Evolutionary conservation across 345 rosid species (phyloP).

Genomic region (Syzygium jambos): DNA sequence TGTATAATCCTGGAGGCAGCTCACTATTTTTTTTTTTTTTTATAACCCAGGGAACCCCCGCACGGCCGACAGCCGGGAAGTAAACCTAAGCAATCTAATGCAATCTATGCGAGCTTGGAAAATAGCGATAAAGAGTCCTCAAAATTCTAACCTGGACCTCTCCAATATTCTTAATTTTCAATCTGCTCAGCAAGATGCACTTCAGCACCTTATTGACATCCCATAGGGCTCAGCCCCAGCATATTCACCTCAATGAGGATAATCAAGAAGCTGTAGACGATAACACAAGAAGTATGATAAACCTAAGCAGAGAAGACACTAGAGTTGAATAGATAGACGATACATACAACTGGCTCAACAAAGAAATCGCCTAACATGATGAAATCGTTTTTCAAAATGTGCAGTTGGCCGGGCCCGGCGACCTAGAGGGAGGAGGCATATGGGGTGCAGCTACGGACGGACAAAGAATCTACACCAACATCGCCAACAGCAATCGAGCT

Average conservation of each 20-base stretch:
- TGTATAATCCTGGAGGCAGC: not conserved
- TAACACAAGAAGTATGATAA: too few relatives aligned
- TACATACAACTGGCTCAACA: too few relatives aligned
- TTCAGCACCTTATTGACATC: not conserved
- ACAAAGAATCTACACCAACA: conserved; percentile 24
- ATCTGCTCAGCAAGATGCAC: not conserved
- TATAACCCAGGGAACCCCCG: too few relatives aligned
- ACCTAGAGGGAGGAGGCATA: conserved; percentile 19
- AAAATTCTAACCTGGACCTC: not conserved
- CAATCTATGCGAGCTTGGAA: not conserved
- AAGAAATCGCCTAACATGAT: not conserved
- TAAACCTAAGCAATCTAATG: not conserved
- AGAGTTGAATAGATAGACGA: too few relatives aligned
- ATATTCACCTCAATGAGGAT: not conserved
- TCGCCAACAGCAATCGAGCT: conserved; percentile 17
- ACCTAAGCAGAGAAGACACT: too few relatives aligned
- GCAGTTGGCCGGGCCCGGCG: conserved; percentile 34
- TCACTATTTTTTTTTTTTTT: not conserved
- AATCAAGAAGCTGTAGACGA: not conserved
- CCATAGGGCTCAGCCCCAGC: not conserved
- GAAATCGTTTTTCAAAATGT: not conserved
- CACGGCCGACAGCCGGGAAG: too few relatives aligned
- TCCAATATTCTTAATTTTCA: not conserved
- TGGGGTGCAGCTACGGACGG: conserved; percentile 40
- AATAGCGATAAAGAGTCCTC: not conserved